A percentile compares a stretch with the other conserved stretches of the same genome.
Conservation (phyloP, 2,329 filamentous ascomycete species). For the Esteya vermicola region DNA sequence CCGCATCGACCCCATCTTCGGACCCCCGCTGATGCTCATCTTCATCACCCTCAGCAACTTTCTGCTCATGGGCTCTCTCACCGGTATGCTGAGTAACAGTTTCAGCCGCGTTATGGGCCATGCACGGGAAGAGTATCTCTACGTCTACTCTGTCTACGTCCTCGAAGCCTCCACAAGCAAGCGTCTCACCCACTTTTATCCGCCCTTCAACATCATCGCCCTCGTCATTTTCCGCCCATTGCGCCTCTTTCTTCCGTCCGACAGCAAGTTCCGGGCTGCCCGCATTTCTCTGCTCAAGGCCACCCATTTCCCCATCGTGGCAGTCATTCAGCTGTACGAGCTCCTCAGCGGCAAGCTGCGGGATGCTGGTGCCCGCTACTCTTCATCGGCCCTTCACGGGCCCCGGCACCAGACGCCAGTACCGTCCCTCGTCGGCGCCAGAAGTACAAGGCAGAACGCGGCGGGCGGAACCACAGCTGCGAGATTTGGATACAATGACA, state of each 20-base stretch:
- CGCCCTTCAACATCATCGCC: conserved; percentile 61
- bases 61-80: conserved; percentile 63
- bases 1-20: conserved; percentile 40
- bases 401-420: conserved; percentile 15
- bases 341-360: conserved; percentile 25
- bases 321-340: conserved; percentile 56
- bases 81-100: conserved; percentile 65
- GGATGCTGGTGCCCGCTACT: conserved; percentile 25
- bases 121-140: conserved; percentile 63
- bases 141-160: conserved; percentile 56
- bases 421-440: not conserved
- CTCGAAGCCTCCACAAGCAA: conserved; percentile 54
- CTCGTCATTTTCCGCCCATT: conserved; percentile 59
- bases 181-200: conserved; percentile 55
- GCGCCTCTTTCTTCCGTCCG: conserved; percentile 50
- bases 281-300: conserved; percentile 48
- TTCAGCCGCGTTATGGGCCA: conserved; percentile 51
- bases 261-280: conserved; percentile 45
- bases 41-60: conserved; percentile 70
- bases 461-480: not conserved
- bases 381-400: conserved; percentile 35
- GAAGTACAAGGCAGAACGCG: not conserved
- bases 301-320: conserved; percentile 55
- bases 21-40: conserved; percentile 50
- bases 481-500: no score